Conservation (phyloP, 441 rosid species). For the Gossypium laxum region DNA sequence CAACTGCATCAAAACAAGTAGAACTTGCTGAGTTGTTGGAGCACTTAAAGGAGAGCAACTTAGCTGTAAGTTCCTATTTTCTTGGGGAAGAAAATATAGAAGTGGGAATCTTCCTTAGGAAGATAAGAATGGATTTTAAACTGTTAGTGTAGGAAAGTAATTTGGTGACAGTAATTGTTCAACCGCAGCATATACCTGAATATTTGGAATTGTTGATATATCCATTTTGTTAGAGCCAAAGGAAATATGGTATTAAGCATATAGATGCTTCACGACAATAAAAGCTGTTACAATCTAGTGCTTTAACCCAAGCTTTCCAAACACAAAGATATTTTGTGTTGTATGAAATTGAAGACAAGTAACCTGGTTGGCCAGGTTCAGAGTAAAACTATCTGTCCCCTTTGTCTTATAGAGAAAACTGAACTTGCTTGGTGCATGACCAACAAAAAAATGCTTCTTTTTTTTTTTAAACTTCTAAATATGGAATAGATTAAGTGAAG, state of each 20-base stretch:
- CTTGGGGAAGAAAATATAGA: not conserved
- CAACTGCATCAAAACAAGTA: conserved; percentile 82
- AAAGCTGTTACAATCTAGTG: too few relatives aligned
- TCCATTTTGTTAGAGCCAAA: not conserved
- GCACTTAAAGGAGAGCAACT: conserved; percentile 40
- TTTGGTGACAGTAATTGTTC: not conserved
- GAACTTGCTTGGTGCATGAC: not conserved
- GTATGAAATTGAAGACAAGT: not conserved
- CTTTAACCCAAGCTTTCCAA: too few relatives aligned
- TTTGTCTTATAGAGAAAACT: not conserved
- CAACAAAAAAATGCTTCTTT: not conserved
- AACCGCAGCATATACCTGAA: not conserved
- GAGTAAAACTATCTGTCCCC: not conserved
- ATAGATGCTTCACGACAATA: not conserved
- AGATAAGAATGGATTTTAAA: not conserved
- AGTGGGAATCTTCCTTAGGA: not conserved
- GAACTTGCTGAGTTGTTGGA: conserved; percentile 82
- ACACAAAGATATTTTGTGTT: too few relatives aligned
- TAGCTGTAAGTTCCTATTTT: conserved; percentile 42
- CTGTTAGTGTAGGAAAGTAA: not conserved
- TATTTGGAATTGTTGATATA: not conserved
- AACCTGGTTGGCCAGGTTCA: not conserved
- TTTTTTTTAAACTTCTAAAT: not conserved
- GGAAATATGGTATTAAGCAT: not conserved
- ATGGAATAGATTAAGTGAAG: not conserved